Evolutionary conservation across 139 green algal genomes (phyloP), one percentile per base, ranked within the genome.

Genomic region (Mychonastes homosphaera): DNA sequence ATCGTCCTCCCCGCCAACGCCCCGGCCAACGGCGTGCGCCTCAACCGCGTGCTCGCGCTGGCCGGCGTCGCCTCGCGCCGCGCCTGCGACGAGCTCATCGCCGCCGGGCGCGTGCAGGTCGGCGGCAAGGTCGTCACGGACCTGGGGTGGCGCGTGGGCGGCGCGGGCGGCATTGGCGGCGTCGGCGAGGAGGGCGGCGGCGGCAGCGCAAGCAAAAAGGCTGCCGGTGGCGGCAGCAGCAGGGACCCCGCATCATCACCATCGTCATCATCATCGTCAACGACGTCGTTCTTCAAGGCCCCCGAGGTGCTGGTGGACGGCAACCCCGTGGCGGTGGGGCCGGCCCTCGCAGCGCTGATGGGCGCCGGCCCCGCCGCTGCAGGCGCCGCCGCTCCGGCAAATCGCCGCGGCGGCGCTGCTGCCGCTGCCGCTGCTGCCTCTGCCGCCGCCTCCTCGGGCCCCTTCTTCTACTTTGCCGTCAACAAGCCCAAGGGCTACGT

Each of bases 11-110:
- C n/a, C n/a, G n/a, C n/a, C n/a, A n/a, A n/a, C n/a, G n/a, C n/a
- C n/a, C n/a, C n/a, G n/a, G n/a, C n/a, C n/a, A n/a, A n/a, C n/a
- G n/a, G n/a, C n/a, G n/a, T n/a, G n/a, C n/a, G n/a, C n/a, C n/a
- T n/a, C n/a, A n/a, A n/a, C n/a, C n/a, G n/a, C n/a, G 86, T 80
- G 6, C 60, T 96, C 23, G 86, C 89, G 1, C 36, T 58, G 16
- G 76, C 78, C 3, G 89, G 89, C 13, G 75, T 97, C 2, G 85
- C 91, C 0, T 95, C 89, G 0, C 62, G 91, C 5, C 70, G 91
- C 2, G 79, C 63, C 18, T 78, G 78, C 21, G 88, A 97, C 53
- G 79, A 80, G 1, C 56, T 97, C 0, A 87, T 98, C 6, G 74
- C 73, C 0, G 62, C 52, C 3, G 87, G 89, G 4, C 59, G 69